phyloP scores from a whole-genome alignment of 192 early-diverging fungal species.

The Dispira simplex region DNA sequence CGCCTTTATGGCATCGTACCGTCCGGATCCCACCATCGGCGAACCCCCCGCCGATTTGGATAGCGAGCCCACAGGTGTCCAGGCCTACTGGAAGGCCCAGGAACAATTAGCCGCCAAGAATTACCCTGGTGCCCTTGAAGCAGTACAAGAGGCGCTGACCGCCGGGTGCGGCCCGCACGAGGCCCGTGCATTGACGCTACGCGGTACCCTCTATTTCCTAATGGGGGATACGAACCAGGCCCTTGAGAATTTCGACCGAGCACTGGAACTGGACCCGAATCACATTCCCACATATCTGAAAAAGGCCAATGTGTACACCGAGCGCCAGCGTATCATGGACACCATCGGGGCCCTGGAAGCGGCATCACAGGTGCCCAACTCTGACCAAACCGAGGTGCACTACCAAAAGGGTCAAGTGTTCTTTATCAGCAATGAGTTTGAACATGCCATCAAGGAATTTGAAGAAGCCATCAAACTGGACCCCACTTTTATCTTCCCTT shows the following conservation, averaged over 20 bases:
- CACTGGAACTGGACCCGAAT: slow-evolving; percentile 58
- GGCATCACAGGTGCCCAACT: slow-evolving; percentile 34
- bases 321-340: slow-evolving; percentile 43
- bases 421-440: slow-evolving; percentile 73
- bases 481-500: slow-evolving; percentile 66
- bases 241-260: slow-evolving; percentile 56
- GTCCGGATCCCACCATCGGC: slow-evolving; percentile 23
- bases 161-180: slow-evolving; percentile 25
- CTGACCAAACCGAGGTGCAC: slow-evolving; percentile 65
- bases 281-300: slow-evolving; percentile 80
- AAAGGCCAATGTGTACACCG: slow-evolving; percentile 82
- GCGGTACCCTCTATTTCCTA: slow-evolving; percentile 81
- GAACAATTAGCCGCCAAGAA: slow-evolving; percentile 28
- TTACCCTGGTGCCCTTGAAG: slow-evolving; percentile 42
- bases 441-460: slow-evolving; percentile 73
- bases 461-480: slow-evolving; percentile 63
- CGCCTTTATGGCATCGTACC: slow-evolving; percentile 91
- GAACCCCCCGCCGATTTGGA: slow-evolving; percentile 15
- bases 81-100: slow-evolving; percentile 36
- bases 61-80: slow-evolving; percentile 19
- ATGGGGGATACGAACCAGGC: slow-evolving; percentile 64
- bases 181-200: slow-evolving; percentile 66
- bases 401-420: slow-evolving; percentile 55
- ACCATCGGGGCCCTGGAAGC: slow-evolving; percentile 19
- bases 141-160: slow-evolving; percentile 48